These are phyloP conservation scores for Gamsiella multidivaricata DNA, from an alignment of 192 early-diverging fungal species.

Conservation along the genomic window DNA sequence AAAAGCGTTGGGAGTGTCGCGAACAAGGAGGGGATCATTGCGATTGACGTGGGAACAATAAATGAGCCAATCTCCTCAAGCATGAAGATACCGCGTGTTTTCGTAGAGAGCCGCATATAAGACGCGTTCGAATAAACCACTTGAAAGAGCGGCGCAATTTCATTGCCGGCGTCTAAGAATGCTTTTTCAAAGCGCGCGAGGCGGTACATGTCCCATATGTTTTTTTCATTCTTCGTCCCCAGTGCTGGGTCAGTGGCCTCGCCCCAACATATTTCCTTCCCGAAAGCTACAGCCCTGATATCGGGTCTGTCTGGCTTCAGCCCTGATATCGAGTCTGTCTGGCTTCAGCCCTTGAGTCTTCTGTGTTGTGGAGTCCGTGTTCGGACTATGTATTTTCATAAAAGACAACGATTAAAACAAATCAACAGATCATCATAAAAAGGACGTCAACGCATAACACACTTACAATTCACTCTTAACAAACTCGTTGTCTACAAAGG, in stretches of 20 bases:
- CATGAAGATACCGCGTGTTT: not conserved
- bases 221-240: not conserved
- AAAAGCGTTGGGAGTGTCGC: not conserved
- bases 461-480: conserved; percentile 11
- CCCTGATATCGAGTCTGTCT: conserved; percentile 13
- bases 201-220: conserved; percentile 5
- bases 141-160: conserved; percentile 1
- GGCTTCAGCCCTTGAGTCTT: conserved; percentile 3
- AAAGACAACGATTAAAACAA: not conserved
- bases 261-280: conserved; percentile 4
- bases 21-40: not conserved
- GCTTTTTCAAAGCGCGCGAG: conserved; percentile 12
- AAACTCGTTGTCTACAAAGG: not conserved
- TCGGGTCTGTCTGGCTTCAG: no score
- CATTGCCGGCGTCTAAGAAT: conserved; percentile 1
- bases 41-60: not conserved
- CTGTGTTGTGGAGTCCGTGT: conserved; percentile 15
- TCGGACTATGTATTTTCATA: not conserved
- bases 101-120: not conserved
- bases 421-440: not conserved
- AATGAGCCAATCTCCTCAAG: conserved; percentile 4
- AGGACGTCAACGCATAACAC: not conserved
- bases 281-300: no score
- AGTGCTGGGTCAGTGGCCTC: conserved; percentile 3
- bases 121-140: not conserved